Evolutionary conservation across 495 filamentous ascomycete genomes (phyloP), one percentile per base, ranked within the genome.

Genomic region (Tetracladium marchalianum): DNA sequence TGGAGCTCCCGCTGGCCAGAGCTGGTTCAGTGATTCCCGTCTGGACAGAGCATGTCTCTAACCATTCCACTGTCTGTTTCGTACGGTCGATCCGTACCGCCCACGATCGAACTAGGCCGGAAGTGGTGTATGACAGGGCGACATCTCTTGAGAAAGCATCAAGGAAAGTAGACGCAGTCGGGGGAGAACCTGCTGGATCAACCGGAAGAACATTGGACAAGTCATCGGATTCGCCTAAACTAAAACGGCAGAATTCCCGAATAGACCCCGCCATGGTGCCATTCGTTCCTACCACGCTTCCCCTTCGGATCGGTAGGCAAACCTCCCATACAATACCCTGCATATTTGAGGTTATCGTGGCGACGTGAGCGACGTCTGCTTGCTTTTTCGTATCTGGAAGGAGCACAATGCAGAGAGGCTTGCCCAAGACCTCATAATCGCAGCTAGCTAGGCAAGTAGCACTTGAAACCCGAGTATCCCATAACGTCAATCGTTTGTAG

Each of bases 141-240:
- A 95, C 82, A 53, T 95, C 89, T 24, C 82, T 78, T 11, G 88
- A 85, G 59, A 95, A 95, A 0, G 83, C 76, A 57, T 95, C 90
- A 39, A 95, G 73, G 47, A 87, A 94, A 5, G 81, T 85, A n/a
- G 85, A 85, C 17, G 79, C 73, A 18, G 80, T 67, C 11, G 78
- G 71, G 38, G 76, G 69, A 11, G 82, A 77, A 18, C 90, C 90
- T 9, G 89, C 89, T 11, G 90, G 87, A 60, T 97, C 90, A 38
- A 95, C 88, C 1, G 90, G 87, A 7, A 94, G 66, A 4, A 95
- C 81, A 54, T 90, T 92, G 11, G 80, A 75, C 15, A 95, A 64
- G 46, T 90, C 84, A 45, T 87, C 84, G 8, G 78, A 70, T 24
- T 82, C 64, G 1, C 82, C 78, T 11, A 95, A 70, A 33, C 78